Conservation (phyloP, 2,329 filamentous ascomycete genomes). For the Colletotrichum higginsianum region DNA sequence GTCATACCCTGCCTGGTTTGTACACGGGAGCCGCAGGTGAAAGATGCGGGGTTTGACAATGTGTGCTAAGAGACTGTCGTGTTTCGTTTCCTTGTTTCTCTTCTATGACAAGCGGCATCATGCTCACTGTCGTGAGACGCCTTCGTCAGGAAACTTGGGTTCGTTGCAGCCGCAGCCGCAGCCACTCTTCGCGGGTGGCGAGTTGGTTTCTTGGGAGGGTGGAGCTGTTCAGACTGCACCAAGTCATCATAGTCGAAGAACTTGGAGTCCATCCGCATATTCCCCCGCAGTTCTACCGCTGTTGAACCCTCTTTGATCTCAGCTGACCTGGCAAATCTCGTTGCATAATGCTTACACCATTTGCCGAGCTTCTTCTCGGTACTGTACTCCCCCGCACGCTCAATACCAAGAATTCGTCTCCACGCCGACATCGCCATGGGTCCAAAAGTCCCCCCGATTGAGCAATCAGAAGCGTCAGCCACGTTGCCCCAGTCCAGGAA, state of each 20-base stretch:
- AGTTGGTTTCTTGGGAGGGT: neutral
- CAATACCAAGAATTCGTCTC: conserved; percentile 19
- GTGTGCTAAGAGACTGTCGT: neutral
- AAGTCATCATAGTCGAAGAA: too few species aligned
- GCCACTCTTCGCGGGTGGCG: too few species aligned
- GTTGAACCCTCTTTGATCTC: neutral
- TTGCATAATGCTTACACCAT: too few species aligned
- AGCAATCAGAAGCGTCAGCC: conserved; percentile 34
- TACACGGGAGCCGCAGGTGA: conserved; percentile 2
- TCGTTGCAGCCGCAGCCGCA: too few species aligned
- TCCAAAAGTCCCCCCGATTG: conserved; percentile 23
- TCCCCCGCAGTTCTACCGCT: conserved; percentile 4
- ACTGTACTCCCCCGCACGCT: conserved; percentile 3
- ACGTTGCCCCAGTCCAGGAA: neutral
- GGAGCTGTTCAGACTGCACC: too few species aligned
- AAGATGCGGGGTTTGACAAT: conserved; percentile 12
- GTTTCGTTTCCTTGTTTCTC: neutral
- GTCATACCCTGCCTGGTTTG: neutral
- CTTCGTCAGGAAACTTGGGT: too few species aligned
- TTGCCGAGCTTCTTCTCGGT: conserved; percentile 1
- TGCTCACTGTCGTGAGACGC: neutral
- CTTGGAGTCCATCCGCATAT: neutral
- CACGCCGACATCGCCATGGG: conserved; percentile 18
- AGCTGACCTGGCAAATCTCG: neutral
- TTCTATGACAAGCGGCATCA: neutral